Evolutionary conservation across 2,329 filamentous ascomycete species (phyloP), one percentile per base, ranked within the genome.

Genomic region (Venturia pyrina): DNA sequence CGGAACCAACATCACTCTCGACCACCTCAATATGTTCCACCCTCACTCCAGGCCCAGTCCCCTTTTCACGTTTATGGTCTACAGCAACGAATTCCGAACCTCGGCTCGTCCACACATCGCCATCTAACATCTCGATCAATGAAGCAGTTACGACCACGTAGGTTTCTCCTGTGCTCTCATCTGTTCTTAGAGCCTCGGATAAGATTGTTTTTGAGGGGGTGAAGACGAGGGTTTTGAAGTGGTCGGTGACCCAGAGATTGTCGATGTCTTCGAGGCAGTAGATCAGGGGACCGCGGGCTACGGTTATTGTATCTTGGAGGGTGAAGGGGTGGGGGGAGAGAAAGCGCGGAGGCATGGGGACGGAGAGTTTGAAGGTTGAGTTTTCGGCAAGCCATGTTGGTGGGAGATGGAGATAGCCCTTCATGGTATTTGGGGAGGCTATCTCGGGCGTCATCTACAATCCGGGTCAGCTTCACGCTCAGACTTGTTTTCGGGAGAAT

Each of bases 181-280:
- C 63, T 34, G 41, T 62, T 5, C 60, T n/a, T 40, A 40, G 10
- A 43, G n/a, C 57, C 66, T 61, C 44, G 64, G 50, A 5, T 13
- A 67, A 13, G 59, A 65, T 15, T 19, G 41, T 32, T 41, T 37
- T 65, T 19, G 41, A 43, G 10, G 59, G 57, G 32, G 67, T 65
- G 43, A 69, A 63, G 7, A 64, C 34, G 11, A 62, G 60, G 32
- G 64, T 63, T 62, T 80, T 83, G 75, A 85, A 85, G 71, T 86
- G 83, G 69, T 85, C 78, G 1, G 75, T 69, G 63, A 82, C 83
- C 82, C 82, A 85, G 0, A 73, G 44, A 66, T 87, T 85, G 69
- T 87, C 84, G 7, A 78, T 70, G 65, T 87, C 85, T 70, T 88
- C 85, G 4, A 83, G 78, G 66, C 84, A 87, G 72, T 87, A 87